Base-by-base conservation (phyloP, 2,329 filamentous ascomycete species). In the Exophiala alcalophila region DNA sequence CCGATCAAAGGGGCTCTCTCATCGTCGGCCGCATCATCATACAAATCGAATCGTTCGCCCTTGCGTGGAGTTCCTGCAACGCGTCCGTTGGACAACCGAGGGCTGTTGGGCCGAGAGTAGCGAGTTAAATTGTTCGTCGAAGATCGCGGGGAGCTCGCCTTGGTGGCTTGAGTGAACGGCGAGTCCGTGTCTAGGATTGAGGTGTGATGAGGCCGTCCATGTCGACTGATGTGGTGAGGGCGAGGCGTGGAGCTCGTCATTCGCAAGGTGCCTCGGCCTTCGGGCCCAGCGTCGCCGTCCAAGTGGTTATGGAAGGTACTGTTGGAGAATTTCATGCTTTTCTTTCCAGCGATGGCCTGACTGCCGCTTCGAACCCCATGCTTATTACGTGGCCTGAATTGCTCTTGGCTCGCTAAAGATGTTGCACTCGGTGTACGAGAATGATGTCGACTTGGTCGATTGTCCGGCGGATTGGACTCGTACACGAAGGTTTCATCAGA, bases 401-500 rank as follows among this genome's bases (percentile, higher is more conserved):
- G 63, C 45, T 74, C 66, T 44, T 64, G 66, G 57, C 66, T 73
- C 12, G 72, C 72, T 57, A 79, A 72, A 9, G 91, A 97, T 3
- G 91, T 94, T 29, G 89, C 86, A 65, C 90, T 97, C 5, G 92
- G 92, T 1, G 92, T 98, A 50, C 92, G 81, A 14, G 91, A 97
- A 66, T 97, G 91, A 64, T 91, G 88, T 49, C 89, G 79, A 51
- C 80, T 78, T 37, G 87, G 86, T 37, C 77, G 70, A 16, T 73
- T 69, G 54, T 82, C 80, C 10, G 77, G 75, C 7, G 91, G 92
- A 59, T 98, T 98, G 18, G 92, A 97, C 65, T 98, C 92, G 67
- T 98, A 98, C 11, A 98, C 92, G 65, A 97, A 98, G 0, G 92
- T 97, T 66, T 97, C 92, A 59, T 96, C 92, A 1, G 91, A 97